phyloP scores from a whole-genome alignment of 306 rosid species.

The Quillaja saponaria region DNA sequence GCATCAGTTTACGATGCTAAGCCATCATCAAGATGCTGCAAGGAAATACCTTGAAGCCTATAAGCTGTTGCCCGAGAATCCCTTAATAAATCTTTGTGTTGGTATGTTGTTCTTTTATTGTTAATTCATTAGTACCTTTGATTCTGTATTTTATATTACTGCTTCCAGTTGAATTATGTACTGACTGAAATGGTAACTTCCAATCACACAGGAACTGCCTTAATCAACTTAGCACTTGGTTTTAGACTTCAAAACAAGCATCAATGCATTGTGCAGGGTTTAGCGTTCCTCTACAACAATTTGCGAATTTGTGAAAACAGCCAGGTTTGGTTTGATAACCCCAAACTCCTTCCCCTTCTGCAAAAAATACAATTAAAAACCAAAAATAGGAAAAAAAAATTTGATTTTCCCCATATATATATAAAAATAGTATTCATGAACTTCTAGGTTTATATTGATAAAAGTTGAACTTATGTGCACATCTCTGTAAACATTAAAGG shows the following conservation, averaged over 20 bases:
- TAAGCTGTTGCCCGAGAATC: constrained; percentile 66
- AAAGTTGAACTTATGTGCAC: too few species aligned
- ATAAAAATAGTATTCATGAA: too few species aligned
- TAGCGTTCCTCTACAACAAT: constrained; percentile 80
- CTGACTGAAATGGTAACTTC: constrained; percentile 9
- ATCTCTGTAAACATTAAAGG: too few species aligned
- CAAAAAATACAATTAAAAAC: too few species aligned
- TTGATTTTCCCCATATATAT: too few species aligned
- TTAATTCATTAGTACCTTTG: background rate
- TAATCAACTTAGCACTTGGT: constrained; percentile 81
- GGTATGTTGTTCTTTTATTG: constrained; percentile 49
- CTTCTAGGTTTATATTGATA: too few species aligned
- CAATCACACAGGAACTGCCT: constrained; percentile 62
- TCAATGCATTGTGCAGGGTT: constrained; percentile 82
- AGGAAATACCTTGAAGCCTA: constrained; percentile 91
- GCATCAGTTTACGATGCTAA: constrained; percentile 65
- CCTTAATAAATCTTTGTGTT: constrained; percentile 83
- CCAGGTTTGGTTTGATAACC: constrained; percentile 57
- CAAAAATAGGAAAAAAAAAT: too few species aligned
- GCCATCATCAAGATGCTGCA: constrained; percentile 91
- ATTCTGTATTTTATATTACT: constrained; percentile 1
- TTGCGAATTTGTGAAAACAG: constrained; percentile 61
- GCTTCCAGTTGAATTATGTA: constrained; percentile 16
- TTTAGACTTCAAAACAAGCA: constrained; percentile 90
- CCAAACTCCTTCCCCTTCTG: too few species aligned